Percentiles rank a stretch among this genome's conserved stretches.
Evolutionary conservation across 805 yeast genomes (phyloP).

Genomic region (Ascoidea asiatica): DNA sequence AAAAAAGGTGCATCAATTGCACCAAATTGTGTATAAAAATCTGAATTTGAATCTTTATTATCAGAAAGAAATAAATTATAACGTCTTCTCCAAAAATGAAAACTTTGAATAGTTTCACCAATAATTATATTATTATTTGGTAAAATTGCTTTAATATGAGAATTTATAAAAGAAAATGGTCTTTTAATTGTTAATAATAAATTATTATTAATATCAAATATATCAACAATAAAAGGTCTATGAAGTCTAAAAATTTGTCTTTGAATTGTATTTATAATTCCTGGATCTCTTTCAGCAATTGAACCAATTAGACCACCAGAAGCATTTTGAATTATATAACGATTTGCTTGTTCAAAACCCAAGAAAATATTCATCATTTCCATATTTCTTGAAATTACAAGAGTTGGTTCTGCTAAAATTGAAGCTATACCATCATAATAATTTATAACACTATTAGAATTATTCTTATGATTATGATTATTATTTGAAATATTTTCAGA

Average conservation of each 20-base stretch:
- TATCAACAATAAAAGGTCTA: constrained; percentile 71
- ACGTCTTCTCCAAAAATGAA: constrained; percentile 90
- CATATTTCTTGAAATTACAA: constrained; percentile 77
- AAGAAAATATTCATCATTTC: constrained; percentile 79
- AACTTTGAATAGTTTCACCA: constrained; percentile 83
- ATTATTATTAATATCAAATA: constrained; percentile 52
- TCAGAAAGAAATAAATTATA: constrained; percentile 59
- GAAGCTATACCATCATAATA: background rate
- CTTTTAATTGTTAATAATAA: constrained; percentile 54
- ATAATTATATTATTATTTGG: constrained; percentile 45
- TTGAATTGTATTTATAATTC: constrained; percentile 53
- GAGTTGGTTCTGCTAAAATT: constrained; percentile 44
- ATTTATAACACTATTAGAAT: too few species aligned
- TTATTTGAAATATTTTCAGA: too few species aligned
- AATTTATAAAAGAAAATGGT: constrained; percentile 80
- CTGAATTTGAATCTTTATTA: constrained; percentile 17
- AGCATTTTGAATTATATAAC: constrained; percentile 60
- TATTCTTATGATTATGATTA: too few species aligned
- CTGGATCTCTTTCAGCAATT: constrained; percentile 71
- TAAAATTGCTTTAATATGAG: constrained; percentile 62
- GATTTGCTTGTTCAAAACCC: constrained; percentile 88
- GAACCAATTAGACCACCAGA: constrained; percentile 66
- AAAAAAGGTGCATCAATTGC: constrained; percentile 76
- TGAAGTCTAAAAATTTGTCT: constrained; percentile 77
- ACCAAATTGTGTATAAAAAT: constrained; percentile 64